Base-by-base conservation (phyloP, 441 rosid genomes). In the Gossypium gossypioides region DNA sequence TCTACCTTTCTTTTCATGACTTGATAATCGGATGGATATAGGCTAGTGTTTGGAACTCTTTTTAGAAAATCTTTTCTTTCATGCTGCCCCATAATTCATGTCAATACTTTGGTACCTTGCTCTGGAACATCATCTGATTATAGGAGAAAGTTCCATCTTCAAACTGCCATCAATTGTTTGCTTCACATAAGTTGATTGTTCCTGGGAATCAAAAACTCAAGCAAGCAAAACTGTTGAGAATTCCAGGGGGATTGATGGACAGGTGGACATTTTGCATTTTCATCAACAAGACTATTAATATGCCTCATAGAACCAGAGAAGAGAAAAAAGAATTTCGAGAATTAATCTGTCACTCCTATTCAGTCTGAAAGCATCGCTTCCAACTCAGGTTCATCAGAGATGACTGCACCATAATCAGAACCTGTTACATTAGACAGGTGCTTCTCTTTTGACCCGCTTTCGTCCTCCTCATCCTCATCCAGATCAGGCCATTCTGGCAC, bases 361-460 rank as follows among this genome's bases (percentile, higher is more conserved):
- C 74, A 92, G 79, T 91, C 99, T 16, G 99, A 91, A 69, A 95
- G 85, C 68, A 88, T 80, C 76, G 89, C 95, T 59, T 91, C 97
- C 59, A 87, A 79, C 83, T 90, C 96, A 50, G 90, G 89, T 66
- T 93, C 98, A 27, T 89, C 93, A 0, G 85, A 69, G 67, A 68
- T 73, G 27, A 75, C 69, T 46, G 80, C 82, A 32, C 91, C 96
- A 56, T 89, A 87, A 72, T 93, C 97, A 74, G 83, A 74, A 64
- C 72, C 76, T 7, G 91, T 83, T 72, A 79, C 86, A 48, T 86
- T 81, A 51, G 80, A 76, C 56, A 72, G 74, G 19, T 75, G 83
- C 57, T 71, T 83, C 72, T 85, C 87, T 65, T 73, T 81, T 46
- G 80, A 73, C 61, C 71, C 82, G 21, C 81, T 83, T 70, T 77